phyloP scores from a whole-genome alignment of 2,329 filamentous ascomycete genomes.

The Cytospora piceicola region DNA sequence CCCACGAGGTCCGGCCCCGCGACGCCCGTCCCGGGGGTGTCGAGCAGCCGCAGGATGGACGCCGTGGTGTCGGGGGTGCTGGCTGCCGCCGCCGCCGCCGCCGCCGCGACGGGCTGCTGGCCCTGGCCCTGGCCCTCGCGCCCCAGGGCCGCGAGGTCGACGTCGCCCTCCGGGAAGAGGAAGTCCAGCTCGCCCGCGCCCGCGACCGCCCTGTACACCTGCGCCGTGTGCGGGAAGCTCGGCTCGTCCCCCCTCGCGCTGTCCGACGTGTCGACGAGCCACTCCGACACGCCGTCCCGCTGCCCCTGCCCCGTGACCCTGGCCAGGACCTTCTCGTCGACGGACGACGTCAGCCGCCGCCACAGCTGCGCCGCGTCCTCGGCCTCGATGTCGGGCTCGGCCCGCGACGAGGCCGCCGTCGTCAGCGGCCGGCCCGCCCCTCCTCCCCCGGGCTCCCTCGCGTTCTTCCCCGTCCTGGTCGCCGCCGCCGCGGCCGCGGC shows the following conservation, averaged over 20 bases:
- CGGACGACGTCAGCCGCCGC: slow-evolving; percentile 54
- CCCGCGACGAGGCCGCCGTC: slow-evolving; percentile 28
- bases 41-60: slow-evolving; percentile 50
- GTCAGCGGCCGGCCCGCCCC: background rate
- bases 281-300: slow-evolving; percentile 41
- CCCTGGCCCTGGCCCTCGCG: slow-evolving; percentile 33
- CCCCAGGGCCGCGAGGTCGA: slow-evolving; percentile 45
- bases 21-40: slow-evolving; percentile 34
- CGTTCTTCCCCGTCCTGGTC: background rate
- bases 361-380: slow-evolving; percentile 48
- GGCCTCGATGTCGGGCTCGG: slow-evolving; percentile 35
- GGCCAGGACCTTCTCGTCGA: slow-evolving; percentile 50
- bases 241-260: slow-evolving; percentile 48
- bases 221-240: slow-evolving; percentile 44
- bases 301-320: slow-evolving; percentile 49
- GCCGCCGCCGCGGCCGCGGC: slow-evolving; percentile 10
- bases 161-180: slow-evolving; percentile 50
- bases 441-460: background rate
- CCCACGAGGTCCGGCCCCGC: slow-evolving; percentile 54
- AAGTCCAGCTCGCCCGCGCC: slow-evolving; percentile 50
- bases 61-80: slow-evolving; percentile 52
- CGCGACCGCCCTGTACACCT: slow-evolving; percentile 38
- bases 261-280: slow-evolving; percentile 59
- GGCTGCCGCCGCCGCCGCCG: background rate
- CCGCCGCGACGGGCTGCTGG: slow-evolving; percentile 7